These are phyloP conservation scores for Coccomyxa sp. DNA, from an alignment of 139 green algal species.

Conservation along the genomic window DNA sequence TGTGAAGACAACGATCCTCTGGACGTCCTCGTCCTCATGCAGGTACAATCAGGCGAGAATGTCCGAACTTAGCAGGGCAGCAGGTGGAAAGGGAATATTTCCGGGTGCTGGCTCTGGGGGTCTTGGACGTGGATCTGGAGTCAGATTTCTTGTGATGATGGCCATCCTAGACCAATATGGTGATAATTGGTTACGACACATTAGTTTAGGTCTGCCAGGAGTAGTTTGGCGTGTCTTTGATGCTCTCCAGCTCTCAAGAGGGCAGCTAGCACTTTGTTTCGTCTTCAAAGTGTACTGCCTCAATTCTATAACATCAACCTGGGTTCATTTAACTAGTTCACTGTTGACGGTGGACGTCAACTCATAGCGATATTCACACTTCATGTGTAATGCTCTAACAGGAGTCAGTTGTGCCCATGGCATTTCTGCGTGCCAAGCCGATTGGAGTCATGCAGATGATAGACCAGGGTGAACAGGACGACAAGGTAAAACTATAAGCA, in stretches of 20 bases:
- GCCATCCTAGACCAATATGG: not conserved
- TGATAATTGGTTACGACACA: not conserved
- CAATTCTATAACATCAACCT: too few species aligned
- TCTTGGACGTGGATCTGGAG: too few species aligned
- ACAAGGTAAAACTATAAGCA: not conserved
- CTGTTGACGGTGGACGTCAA: too few species aligned
- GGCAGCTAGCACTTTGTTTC: too few species aligned
- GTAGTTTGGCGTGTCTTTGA: too few species aligned
- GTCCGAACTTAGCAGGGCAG: not conserved
- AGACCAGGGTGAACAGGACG: conserved; percentile 79
- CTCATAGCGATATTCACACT: too few species aligned
- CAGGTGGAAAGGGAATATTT: not conserved
- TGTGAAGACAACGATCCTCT: conserved; percentile 88
- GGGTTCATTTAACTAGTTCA: too few species aligned
- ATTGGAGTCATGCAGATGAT: conserved; percentile 97
- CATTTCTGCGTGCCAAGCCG: conserved; percentile 76
- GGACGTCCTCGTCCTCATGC: conserved; percentile 91
- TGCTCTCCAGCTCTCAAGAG: too few species aligned
- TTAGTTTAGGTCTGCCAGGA: too few species aligned
- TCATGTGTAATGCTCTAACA: conserved; percentile 19
- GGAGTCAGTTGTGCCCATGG: conserved; percentile 84
- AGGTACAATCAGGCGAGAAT: conserved; percentile 9
- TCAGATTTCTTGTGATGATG: not conserved
- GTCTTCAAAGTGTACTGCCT: too few species aligned
- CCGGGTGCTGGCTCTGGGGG: too few species aligned